Base-by-base conservation (phyloP, 148 eudicot species). In the Vaccinium myrtillus region DNA sequence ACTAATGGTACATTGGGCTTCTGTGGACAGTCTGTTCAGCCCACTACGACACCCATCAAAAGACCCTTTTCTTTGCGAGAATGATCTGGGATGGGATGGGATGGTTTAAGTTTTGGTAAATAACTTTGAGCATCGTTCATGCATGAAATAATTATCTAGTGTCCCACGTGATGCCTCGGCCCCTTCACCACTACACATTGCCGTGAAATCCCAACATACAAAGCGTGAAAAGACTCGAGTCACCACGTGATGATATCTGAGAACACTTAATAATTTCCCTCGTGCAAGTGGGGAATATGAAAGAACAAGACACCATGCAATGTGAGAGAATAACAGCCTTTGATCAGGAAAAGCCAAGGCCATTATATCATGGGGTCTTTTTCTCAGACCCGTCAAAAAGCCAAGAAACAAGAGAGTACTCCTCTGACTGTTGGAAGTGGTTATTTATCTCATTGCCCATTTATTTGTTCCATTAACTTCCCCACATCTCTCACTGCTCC, bases 401-500 rank as follows among this genome's bases (percentile, higher is more conserved):
- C 21, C 39, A 36, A 32, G 19, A 73, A 19, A 13, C 53, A 43
- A 75, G 46, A 73, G 5, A 74, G 18, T 15, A 1, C 9, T 5
- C 15, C 0, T 11, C 23, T 48, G 4, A 75, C 78, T 75, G 78
- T 75, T 75, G 27, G 50, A 75, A 43, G 27, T 75, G 78, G 23
- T 75, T n/a, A 8, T 75, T 19, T 15, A 75, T 49, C 78, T 75
- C 78, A 75, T 9, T 49, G 53, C 14, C 78, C 78, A 75, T 46
- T 43, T 19, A 1, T 46, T 43, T 75, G 21, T 43, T 75, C 54
- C 55, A 75, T 75, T 43, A 43, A 43, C 6, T 43, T 75, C 3
- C 27, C 54, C 25, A 8, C 27, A 8, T 48, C 77, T 74, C 77
- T 39, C 77, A 32, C 77, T 48, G 9, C 55, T 75, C 55, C 21